Conservation (phyloP, 1,139 yeast genomes). For the Taphrina flavorubra region DNA sequence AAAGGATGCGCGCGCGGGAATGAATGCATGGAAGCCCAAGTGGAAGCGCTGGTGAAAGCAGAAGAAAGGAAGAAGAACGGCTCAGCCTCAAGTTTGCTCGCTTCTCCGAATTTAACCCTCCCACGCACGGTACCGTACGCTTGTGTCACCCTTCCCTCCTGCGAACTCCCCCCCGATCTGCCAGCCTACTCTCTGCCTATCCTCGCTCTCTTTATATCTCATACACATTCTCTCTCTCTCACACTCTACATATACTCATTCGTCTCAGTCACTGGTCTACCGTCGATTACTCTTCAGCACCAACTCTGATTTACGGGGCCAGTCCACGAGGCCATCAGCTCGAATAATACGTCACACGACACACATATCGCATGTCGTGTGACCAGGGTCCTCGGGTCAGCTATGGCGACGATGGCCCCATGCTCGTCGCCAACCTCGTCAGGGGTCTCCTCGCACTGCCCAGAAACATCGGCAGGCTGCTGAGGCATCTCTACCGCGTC, state of each 20-base stretch:
- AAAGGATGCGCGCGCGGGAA: too few species aligned
- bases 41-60: too few species aligned
- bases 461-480: not conserved
- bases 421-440: not conserved
- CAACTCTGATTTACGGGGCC: too few species aligned
- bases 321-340: too few species aligned
- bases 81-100: not conserved
- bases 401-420: not conserved
- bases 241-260: not conserved
- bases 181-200: too few species aligned
- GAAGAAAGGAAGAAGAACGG: not conserved
- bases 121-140: too few species aligned
- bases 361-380: constrained; percentile 1
- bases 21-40: too few species aligned
- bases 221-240: constrained; percentile 6
- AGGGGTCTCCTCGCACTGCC: constrained; percentile 9
- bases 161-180: too few species aligned
- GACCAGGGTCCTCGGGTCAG: not conserved
- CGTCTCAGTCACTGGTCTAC: not conserved
- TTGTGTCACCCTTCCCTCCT: not conserved
- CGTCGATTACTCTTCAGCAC: too few species aligned
- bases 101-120: not conserved
- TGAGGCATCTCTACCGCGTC: constrained; percentile 19
- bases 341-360: not conserved
- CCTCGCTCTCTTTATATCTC: not conserved